Percentiles rank a stretch among this genome's conserved stretches.
phyloP scores from a whole-genome alignment of 164 flowering plant species.

The Stephania yunnanensis region DNA sequence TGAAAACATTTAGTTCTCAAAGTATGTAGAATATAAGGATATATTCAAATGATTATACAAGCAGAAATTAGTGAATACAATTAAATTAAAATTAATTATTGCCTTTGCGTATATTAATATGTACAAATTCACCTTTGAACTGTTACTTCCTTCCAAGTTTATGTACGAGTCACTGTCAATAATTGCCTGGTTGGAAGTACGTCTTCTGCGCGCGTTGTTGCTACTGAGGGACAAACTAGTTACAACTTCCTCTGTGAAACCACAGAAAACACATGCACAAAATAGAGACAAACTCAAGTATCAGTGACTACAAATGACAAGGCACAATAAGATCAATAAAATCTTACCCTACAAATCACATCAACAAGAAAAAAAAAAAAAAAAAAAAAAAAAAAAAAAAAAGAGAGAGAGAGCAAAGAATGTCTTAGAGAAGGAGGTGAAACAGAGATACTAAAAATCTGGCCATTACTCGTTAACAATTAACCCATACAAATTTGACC shows the following conservation, averaged over 20 bases:
- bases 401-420: background rate
- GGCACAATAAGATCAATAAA: background rate
- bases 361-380: background rate
- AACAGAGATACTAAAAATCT: background rate
- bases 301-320: background rate
- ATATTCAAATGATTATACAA: background rate
- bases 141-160: constrained; percentile 10
- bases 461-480: background rate
- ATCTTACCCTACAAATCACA: background rate
- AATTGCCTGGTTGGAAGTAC: constrained; percentile 15
- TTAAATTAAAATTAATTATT: too few species aligned
- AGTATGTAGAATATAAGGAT: background rate
- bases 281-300: background rate
- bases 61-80: background rate
- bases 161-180: constrained; percentile 21
- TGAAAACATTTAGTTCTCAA: background rate
- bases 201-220: constrained; percentile 17
- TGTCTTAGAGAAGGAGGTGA: background rate
- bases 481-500: background rate
- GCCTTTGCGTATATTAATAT: too few species aligned
- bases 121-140: constrained; percentile 6
- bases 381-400: background rate
- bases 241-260: constrained; percentile 8
- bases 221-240: constrained; percentile 23
- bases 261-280: background rate